A percentile compares a stretch with the other conserved stretches of the same genome.
Evolutionary conservation across 1,284 basidiomycete species (phyloP).

Genomic region (Cutaneotrichosporon curvatum): DNA sequence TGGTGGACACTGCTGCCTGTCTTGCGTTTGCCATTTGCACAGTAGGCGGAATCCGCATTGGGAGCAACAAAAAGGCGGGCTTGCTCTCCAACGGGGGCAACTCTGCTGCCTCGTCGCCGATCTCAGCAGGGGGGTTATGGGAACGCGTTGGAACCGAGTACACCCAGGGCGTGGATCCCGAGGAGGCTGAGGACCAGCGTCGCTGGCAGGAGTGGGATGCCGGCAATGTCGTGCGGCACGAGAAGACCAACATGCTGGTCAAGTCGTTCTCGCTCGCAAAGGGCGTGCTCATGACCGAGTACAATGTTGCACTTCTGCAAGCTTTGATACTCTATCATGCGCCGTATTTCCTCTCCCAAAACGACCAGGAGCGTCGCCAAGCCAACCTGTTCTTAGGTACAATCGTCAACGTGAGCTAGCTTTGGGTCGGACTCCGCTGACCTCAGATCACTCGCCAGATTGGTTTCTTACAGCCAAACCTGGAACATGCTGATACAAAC

Average conservation of each 20-base stretch:
- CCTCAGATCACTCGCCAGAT: slow-evolving; percentile 45
- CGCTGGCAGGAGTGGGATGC: slow-evolving; percentile 32
- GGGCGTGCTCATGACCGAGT: slow-evolving; percentile 45
- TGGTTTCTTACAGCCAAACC: slow-evolving; percentile 41
- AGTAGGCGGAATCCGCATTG: slow-evolving; percentile 39
- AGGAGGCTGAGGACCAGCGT: slow-evolving; percentile 15
- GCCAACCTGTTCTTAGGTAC: slow-evolving; percentile 46
- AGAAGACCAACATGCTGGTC: slow-evolving; percentile 49
- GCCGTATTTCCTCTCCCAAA: slow-evolving; percentile 44
- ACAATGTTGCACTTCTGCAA: slow-evolving; percentile 46
- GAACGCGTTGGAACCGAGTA: slow-evolving; percentile 13
- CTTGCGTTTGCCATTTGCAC: slow-evolving; percentile 49
- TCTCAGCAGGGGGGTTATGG: slow-evolving; percentile 8
- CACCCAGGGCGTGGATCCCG: slow-evolving; percentile 7
- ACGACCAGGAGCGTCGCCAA: slow-evolving; percentile 38
- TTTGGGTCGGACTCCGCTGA: background rate
- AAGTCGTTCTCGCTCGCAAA: slow-evolving; percentile 44
- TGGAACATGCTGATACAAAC: slow-evolving; percentile 33
- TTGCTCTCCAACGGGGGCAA: background rate
- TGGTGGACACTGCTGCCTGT: slow-evolving; percentile 44
- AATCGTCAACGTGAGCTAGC: slow-evolving; percentile 38
- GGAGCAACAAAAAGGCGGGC: background rate
- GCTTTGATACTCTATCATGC: slow-evolving; percentile 47
- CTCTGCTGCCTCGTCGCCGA: background rate
- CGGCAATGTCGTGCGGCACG: slow-evolving; percentile 37